Evolutionary conservation across 768 basidiomycete species (phyloP).

Genomic region (Tylopilus plumbeoviolaceoides): DNA sequence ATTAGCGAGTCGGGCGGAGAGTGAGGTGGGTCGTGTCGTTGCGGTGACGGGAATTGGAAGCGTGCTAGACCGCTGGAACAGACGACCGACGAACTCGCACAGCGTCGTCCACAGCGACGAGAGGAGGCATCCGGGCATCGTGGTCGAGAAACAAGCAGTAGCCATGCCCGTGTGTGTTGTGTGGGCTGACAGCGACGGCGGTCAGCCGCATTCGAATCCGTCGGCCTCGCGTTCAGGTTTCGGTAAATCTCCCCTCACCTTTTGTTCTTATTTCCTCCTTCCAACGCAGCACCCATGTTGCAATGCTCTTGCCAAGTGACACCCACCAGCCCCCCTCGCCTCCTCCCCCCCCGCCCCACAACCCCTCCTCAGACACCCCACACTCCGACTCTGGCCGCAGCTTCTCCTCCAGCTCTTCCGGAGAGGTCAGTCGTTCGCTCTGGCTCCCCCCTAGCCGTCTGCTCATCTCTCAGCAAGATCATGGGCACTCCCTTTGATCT

Average conservation of each 20-base stretch:
- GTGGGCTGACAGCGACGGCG: too few species aligned
- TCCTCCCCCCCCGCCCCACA: background rate
- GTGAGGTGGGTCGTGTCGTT: conserved; percentile 1
- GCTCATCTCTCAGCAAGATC: conserved; percentile 16
- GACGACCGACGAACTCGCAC: conserved; percentile 1
- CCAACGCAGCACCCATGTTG: conserved; percentile 7
- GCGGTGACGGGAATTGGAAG: conserved; percentile 3
- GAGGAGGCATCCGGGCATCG: conserved; percentile 3
- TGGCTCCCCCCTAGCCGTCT: background rate
- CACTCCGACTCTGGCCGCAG: conserved; percentile 30
- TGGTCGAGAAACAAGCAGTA: background rate
- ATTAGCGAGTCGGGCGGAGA: background rate
- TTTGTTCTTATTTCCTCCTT: background rate
- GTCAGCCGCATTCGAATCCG: background rate
- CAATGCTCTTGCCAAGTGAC: conserved; percentile 20
- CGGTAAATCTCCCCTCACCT: conserved; percentile 5
- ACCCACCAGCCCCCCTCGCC: conserved; percentile 8
- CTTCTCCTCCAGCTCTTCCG: conserved; percentile 28
- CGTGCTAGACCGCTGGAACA: conserved; percentile 3
- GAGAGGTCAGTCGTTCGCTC: conserved; percentile 24
- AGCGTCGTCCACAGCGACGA: conserved; percentile 18
- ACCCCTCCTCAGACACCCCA: conserved; percentile 15
- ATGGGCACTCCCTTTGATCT: conserved; percentile 33
- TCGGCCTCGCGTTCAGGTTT: background rate
- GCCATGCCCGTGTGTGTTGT: too few species aligned